Evolutionary conservation across 352 stramenopile species (phyloP), one percentile per base, ranked within the genome.

Genomic region (Phytopythium vexans): DNA sequence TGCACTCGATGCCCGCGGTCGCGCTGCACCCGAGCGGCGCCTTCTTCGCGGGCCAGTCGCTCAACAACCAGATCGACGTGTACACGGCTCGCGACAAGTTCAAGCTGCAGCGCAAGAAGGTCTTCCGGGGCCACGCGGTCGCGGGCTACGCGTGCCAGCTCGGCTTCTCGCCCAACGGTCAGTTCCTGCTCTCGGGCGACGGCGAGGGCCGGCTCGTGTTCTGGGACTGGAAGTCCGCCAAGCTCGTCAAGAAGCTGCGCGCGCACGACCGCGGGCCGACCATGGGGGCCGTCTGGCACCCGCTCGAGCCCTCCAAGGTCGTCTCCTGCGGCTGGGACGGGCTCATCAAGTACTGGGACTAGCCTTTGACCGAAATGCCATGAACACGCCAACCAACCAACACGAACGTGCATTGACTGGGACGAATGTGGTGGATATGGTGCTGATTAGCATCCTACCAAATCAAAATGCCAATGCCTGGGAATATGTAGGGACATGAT

Each of bases 271-370:
- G 86, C 21, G 95, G 96, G 2, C 96, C 97, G 31, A 95, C 87
- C 56, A 99, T 99, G 70, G 96, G 94, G 9, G 76, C 77, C 1
- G 74, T 89, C 7, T 99, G 97, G 97, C 97, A 99, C 76, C 97
- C 97, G 11, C 66, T 99, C n/a, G 93, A 99, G 62, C 84, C 95
- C 3, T 98, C 88, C 53, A 89, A 90, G 59, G 88, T 99, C 6
- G 96, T 98, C 54, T 98, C 89, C 27, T 99, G 96, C 64, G 97
- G 97, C 33, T 99, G 97, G 97, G 97, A 99, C 74, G 97, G 96
- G 0, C 77, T 98, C 41, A 99, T 99, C 64, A 99, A 99, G 75
- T 92, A 99, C 47, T 99, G 97, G 97, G 90, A 99, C 66, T 99
- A 96, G 52, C 57, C 43, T 34, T 35, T 46, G 42, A 31, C 34